Evolutionary conservation across 2,329 filamentous ascomycete species (phyloP).

Genomic region (Hirsutella thompsonii): DNA sequence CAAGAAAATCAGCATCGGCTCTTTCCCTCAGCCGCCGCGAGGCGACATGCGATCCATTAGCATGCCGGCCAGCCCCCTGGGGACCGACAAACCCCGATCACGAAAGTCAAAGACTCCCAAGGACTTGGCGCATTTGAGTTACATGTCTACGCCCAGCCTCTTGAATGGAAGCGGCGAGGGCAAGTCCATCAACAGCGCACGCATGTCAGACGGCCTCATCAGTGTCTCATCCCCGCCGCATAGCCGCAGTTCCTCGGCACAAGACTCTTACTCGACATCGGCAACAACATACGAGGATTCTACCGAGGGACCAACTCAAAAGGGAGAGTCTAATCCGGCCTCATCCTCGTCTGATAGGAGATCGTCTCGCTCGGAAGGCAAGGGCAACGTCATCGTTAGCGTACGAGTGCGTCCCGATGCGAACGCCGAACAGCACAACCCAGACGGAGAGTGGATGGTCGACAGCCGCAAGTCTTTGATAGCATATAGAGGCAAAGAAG

Average conservation of each 20-base stretch:
- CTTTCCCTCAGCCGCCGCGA: constrained; percentile 81
- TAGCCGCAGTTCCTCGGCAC: constrained; percentile 82
- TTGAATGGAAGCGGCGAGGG: constrained; percentile 69
- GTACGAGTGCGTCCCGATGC: constrained; percentile 83
- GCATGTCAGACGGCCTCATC: constrained; percentile 62
- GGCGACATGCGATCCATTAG: constrained; percentile 45
- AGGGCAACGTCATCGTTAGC: constrained; percentile 92
- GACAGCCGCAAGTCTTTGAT: constrained; percentile 75
- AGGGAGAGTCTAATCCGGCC: constrained; percentile 17
- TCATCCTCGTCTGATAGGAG: constrained; percentile 29
- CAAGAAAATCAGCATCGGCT: constrained; percentile 85
- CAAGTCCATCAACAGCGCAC: constrained; percentile 54
- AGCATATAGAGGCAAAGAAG: constrained; percentile 75
- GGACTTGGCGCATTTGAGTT: constrained; percentile 36
- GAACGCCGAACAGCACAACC: constrained; percentile 43
- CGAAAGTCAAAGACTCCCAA: constrained; percentile 45
- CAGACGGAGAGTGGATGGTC: constrained; percentile 82
- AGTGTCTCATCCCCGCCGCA: constrained; percentile 73
- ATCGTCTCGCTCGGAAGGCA: constrained; percentile 52
- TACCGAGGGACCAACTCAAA: constrained; percentile 37
- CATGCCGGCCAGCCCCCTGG: constrained; percentile 49
- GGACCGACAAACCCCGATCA: constrained; percentile 33
- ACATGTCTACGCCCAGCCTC: constrained; percentile 53
- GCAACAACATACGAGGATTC: constrained; percentile 79
- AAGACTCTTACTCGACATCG: constrained; percentile 84